Percentiles rank a stretch among this genome's conserved stretches.
Conservation (phyloP, 306 rosid genomes). For the Prinsepia uniflora region DNA sequence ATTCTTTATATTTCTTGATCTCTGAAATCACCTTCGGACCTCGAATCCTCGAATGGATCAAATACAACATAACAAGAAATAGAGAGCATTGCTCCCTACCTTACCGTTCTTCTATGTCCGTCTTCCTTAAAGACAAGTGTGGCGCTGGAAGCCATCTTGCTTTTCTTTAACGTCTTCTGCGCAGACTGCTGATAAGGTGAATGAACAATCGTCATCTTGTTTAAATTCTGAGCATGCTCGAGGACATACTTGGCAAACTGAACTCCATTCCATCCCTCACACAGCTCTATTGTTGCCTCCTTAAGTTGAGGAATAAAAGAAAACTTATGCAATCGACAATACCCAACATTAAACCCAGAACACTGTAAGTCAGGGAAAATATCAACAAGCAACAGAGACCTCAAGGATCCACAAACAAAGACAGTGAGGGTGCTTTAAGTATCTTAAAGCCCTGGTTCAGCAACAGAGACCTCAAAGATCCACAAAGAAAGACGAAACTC, state of each 20-base stretch:
- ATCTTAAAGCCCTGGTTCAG: background rate
- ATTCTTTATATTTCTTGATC: no score
- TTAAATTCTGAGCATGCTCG: background rate
- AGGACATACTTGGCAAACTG: background rate
- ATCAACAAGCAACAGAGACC: background rate
- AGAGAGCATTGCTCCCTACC: no score
- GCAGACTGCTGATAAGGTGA: background rate
- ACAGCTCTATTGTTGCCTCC: background rate
- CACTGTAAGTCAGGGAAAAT: background rate
- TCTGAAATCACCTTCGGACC: no score
- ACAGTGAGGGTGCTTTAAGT: constrained; percentile 4
- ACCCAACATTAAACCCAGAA: background rate
- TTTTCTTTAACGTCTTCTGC: background rate
- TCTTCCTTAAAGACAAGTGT: background rate
- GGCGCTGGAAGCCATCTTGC: background rate
- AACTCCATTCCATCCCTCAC: background rate
- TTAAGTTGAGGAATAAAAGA: background rate
- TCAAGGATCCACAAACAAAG: background rate
- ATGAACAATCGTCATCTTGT: background rate
- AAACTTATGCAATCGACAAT: background rate
- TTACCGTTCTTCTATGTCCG: background rate
- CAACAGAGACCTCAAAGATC: background rate
- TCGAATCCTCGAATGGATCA: no score
- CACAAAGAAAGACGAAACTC: background rate
- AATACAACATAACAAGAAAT: no score